Evolutionary conservation across 148 eudicot genomes (phyloP), one percentile per base, ranked within the genome.

Genomic region (Suaeda aralocaspica): DNA sequence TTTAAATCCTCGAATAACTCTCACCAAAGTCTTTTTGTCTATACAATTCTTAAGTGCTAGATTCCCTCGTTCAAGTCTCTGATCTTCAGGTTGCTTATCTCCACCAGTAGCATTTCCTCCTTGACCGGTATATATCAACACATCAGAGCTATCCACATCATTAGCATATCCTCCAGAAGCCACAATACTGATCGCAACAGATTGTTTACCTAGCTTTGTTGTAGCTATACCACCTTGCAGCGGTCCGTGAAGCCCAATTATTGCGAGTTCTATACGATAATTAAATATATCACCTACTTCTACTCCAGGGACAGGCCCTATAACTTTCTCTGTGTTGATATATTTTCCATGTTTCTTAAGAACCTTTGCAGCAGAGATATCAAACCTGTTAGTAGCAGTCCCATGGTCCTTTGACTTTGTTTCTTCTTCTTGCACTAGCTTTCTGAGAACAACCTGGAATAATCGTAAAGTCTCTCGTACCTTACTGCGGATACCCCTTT

Each of bases 211-310:
- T 8, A 69, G 58, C 71, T 76, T 88, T 33, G 79, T 68, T 68
- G 57, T 79, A 80, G 87, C 96, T 76, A 93, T 93, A 76, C 98
- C 98, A 61, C 73, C 82, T 70, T 90, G 94, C 70, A 66, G 83
- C 2, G 71, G 87, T 46, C 90, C 78, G 69, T 93, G 98, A 79
- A 93, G 75, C 19, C 96, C 98, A 39, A 90, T 76, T 79, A 90
- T 79, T 57, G 85, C 82, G 22, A 93, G 94, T 79, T 93, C 95
- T 26, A 87, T 84, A 45, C 96, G 86, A 60, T 82, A 93, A 60
- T 82, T 86, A 71, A 93, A 93, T 76, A 86, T 82, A 29, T 93
- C 96, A 5, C 96, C 98, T 13, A 93, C 87, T 82, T 88, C 94
- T 67, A 93, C 88, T 61, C 96, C 98, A 6, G 98, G 94, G 49